Base-by-base conservation (phyloP, 2,329 filamentous ascomycete genomes). In the Amesomyces nigricolor region DNA sequence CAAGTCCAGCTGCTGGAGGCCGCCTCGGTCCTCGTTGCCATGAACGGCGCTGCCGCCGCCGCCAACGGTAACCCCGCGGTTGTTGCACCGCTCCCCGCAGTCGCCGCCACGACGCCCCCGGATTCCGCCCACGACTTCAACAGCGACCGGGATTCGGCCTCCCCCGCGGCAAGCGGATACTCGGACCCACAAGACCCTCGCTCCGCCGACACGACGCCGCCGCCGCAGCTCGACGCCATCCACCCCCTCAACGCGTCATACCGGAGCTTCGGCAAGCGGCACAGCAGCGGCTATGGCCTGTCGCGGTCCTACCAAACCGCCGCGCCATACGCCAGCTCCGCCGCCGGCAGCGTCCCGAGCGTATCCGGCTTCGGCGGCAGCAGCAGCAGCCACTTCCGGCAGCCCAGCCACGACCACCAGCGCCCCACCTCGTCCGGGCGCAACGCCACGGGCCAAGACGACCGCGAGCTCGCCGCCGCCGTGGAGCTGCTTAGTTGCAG, bases 1-100 rank as follows among this genome's bases (percentile, higher is more conserved):
- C 94, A 99, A 77, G 94, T 99, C 51, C 94, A 99, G 72, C 81
- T 99, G 58, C 82, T 99, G 58, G 94, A 99, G 74, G 94, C 94
- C 40, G 94, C 94, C 39, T 95, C 91, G n/a, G 94, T 97, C 51
- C 78, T 99, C 62, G 87, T 97, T 57, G 86, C 85, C 67, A 97
- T 99, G 91, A 96, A 85, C 68, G 73, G 69, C 63, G 70, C 70
- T 52, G 62, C 65, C 52, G 62, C 65, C 45, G 71, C 73, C 45
- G 72, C n/a, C 29, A 30, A 40, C 17, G 13, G 5, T 13, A 6
- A 32, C 30, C 6, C 32, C 7, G 14, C 50, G 5, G 29, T 22
- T 32, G 9, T 19, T 17, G n/a, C 42, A 26, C 7, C 46, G n/a
- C 26, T 75, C 59, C 78, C 77, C 47, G 32, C 45, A 5, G 44